These are phyloP conservation scores for Chaetothyriales sp. DNA, from an alignment of 2,329 filamentous ascomycete species.

Conservation along the genomic window DNA sequence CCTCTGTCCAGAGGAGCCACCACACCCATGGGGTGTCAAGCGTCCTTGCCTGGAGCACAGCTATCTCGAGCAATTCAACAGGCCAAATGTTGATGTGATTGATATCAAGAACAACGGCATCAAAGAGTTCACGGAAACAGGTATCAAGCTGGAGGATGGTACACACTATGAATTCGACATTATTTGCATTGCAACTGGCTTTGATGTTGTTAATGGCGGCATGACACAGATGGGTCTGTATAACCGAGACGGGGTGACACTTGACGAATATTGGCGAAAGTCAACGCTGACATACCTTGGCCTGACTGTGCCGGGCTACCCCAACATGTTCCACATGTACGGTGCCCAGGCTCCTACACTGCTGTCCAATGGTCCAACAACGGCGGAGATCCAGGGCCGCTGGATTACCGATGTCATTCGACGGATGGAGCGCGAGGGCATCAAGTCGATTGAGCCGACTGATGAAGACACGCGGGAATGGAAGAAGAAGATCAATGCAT, in stretches of 20 bases:
- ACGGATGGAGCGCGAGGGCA: conserved; percentile 33
- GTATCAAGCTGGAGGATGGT: conserved; percentile 28
- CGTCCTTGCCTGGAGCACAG: conserved; percentile 34
- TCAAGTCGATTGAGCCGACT: conserved; percentile 39
- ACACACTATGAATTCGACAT: conserved; percentile 26
- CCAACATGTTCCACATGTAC: conserved; percentile 40
- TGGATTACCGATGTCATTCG: conserved; percentile 38
- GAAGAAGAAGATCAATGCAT: conserved; percentile 32
- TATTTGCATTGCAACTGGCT: conserved; percentile 30
- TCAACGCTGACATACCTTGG: conserved; percentile 29
- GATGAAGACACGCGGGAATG: conserved; percentile 33
- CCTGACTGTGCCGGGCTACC: conserved; percentile 27
- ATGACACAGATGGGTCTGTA: conserved; percentile 29
- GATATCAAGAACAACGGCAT: conserved; percentile 26
- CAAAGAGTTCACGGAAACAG: conserved; percentile 24
- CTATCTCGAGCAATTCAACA: conserved; percentile 38
- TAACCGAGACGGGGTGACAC: conserved; percentile 23
- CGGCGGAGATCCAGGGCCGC: conserved; percentile 40
- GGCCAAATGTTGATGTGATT: conserved; percentile 33
- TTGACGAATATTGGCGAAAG: conserved; percentile 24
- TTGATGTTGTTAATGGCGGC: conserved; percentile 29
- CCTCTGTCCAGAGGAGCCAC: conserved; percentile 38
- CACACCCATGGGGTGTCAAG: conserved; percentile 41
- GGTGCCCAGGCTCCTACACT: conserved; percentile 42
- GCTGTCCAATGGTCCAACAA: conserved; percentile 41